phyloP scores from a whole-genome alignment of 2,329 filamentous ascomycete species.

The Botrytis deweyae region DNA sequence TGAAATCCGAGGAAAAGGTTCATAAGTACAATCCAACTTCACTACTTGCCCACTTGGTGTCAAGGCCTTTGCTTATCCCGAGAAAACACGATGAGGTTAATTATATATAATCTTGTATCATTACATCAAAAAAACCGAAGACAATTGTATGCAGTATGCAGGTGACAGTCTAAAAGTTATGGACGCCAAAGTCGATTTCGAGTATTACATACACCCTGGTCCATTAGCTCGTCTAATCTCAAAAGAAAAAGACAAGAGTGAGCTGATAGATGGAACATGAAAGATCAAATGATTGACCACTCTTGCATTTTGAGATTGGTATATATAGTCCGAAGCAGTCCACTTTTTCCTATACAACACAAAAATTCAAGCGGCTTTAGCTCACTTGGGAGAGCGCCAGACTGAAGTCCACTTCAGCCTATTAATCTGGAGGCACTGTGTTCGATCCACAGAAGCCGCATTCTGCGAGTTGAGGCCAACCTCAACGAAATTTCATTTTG shows the following conservation, averaged over 20 bases:
- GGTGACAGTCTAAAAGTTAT: background rate
- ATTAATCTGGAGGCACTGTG: background rate
- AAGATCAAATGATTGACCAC: background rate
- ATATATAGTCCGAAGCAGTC: accelerated
- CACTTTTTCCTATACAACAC: background rate
- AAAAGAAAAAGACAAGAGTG: background rate
- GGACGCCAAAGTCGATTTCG: background rate
- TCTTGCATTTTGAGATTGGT: background rate
- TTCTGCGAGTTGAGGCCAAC: background rate
- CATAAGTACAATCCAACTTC: too few relatives aligned
- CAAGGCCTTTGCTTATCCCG: background rate
- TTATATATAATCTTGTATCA: background rate
- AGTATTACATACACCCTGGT: background rate
- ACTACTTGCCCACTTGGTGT: background rate
- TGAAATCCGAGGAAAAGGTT: too few relatives aligned
- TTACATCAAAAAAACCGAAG: background rate
- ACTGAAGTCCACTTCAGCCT: background rate
- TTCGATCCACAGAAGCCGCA: background rate
- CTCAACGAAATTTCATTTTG: background rate
- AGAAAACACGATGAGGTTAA: background rate
- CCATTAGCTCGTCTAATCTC: background rate
- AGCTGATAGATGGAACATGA: background rate
- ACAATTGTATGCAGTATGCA: background rate
- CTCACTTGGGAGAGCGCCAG: background rate
- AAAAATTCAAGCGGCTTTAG: background rate